Evolutionary conservation across 441 rosid species (phyloP), one percentile per base, ranked within the genome.

Genomic region (Caryocar brasiliense): DNA sequence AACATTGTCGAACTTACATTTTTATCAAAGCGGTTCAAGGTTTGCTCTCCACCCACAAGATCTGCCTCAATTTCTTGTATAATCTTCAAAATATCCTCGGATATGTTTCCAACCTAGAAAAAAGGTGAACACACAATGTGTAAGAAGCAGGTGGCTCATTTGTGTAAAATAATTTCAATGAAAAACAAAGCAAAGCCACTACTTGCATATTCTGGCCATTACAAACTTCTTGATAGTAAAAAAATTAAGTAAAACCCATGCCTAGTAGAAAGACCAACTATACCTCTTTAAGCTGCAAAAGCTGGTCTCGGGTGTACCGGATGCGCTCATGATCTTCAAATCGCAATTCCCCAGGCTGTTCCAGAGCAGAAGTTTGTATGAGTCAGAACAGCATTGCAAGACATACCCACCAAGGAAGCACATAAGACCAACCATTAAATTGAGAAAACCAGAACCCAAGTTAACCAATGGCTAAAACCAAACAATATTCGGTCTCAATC

Each of bases 41-140:
- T 83, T 61, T 82, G 79, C 35, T 77, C 95, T 70, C 75, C 96
- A 15, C 93, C 90, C 61, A 79, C 78, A 35, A 88, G 64, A 64
- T 88, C 97, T 46, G 66, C 56, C n/a, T 79, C 90, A 52, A 80
- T 56, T 59, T 92, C 95, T 51, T 61, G 68, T 64, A 80, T 76
- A 53, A 82, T 66, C 66, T 79, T 86, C 56, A 83, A 52, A 63
- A 92, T 82, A 41, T 80, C 88, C 29, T 92, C 96, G 29, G 72
- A 54, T 57, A 80, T 51, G n/a, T n/a, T n/a, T n/a, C n/a, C n/a
- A n/a, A n/a, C n/a, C n/a, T n/a, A n/a, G n/a, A n/a, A n/a, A n/a
- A n/a, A n/a, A n/a, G n/a, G n/a, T n/a, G n/a, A n/a, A n/a, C n/a
- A n/a, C n/a, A n/a, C n/a, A n/a, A n/a, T n/a, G n/a, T n/a, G n/a